Percentiles rank a stretch among this genome's conserved stretches.
Conservation (phyloP, 108 stramenopile genomes). For the Nitzschia inconspicua region DNA sequence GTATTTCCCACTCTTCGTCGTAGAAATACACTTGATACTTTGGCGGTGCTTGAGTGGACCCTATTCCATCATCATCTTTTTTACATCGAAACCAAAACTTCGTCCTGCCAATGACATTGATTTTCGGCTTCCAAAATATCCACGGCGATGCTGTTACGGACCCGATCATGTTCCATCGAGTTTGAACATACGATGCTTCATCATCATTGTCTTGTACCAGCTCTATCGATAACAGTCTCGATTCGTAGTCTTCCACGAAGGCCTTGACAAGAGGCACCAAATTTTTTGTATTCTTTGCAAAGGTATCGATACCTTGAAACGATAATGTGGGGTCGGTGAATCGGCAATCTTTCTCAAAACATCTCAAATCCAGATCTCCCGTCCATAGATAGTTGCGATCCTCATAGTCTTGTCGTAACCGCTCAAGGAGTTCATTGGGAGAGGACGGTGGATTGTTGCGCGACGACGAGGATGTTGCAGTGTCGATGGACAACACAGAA, state of each 20-base stretch:
- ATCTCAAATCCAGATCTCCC: conserved; percentile 60
- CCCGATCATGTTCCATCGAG: conserved; percentile 84
- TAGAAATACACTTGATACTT: conserved; percentile 59
- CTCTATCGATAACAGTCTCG: conserved; percentile 54
- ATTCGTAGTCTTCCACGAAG: conserved; percentile 41
- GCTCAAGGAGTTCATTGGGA: conserved; percentile 40
- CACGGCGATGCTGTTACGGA: conserved; percentile 45
- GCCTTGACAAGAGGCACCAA: conserved; percentile 60
- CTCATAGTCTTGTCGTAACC: conserved; percentile 62
- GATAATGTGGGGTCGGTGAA: conserved; percentile 81
- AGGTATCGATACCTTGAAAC: conserved; percentile 64
- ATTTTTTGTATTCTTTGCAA: conserved; percentile 61
- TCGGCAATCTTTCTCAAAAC: conserved; percentile 51
- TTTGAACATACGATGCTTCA: conserved; percentile 52
- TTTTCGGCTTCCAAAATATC: conserved; percentile 67
- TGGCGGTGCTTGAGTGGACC: not conserved
- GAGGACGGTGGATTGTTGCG: not conserved
- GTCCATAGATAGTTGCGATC: conserved; percentile 83
- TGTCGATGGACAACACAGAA: not conserved
- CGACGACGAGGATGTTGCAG: not conserved
- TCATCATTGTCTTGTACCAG: conserved; percentile 7
- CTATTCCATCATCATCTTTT: conserved; percentile 3
- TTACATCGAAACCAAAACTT: conserved; percentile 66
- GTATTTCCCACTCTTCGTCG: conserved; percentile 80
- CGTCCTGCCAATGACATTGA: conserved; percentile 76